Evolutionary conservation across 192 early-diverging fungal species (phyloP), one percentile per base, ranked within the genome.

Genomic region (Endogone sp.): DNA sequence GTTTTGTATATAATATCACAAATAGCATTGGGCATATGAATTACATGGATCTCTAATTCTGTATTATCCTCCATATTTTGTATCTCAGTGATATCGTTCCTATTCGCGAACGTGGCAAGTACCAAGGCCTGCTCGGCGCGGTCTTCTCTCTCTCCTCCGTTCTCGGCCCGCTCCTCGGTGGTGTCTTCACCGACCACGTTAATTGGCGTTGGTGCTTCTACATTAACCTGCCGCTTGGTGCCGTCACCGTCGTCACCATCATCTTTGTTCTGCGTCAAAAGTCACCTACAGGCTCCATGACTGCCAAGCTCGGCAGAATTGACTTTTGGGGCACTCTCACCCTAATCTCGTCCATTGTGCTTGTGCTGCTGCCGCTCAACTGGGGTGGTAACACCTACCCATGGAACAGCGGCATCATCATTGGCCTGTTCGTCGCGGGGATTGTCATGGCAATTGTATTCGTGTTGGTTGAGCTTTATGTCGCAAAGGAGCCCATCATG

Each of bases 11-110:
- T n/a, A n/a, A n/a, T n/a, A n/a, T n/a, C n/a, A n/a, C n/a, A n/a
- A n/a, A n/a, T n/a, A n/a, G n/a, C n/a, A n/a, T n/a, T n/a, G n/a
- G n/a, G n/a, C n/a, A n/a, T n/a, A n/a, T n/a, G n/a, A n/a, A n/a
- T n/a, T n/a, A n/a, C n/a, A n/a, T n/a, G n/a, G n/a, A n/a, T n/a
- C n/a, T n/a, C n/a, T n/a, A n/a, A n/a, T n/a, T n/a, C n/a, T n/a
- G n/a, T n/a, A n/a, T n/a, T n/a, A n/a, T n/a, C n/a, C n/a, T n/a
- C n/a, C n/a, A n/a, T n/a, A n/a, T n/a, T n/a, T 95, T 32, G 79
- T 90, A n/a, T n/a, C n/a, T n/a, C n/a, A n/a, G n/a, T 4, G 95
- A 95, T 72, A 88, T 97, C 70, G 86, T 95, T 28, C 80, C 85
- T 26, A 64, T 88, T 20, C 82, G 87, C 26, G 89, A 95, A 60